Conservation (phyloP, 441 rosid species). For the Croton laevigatus region DNA sequence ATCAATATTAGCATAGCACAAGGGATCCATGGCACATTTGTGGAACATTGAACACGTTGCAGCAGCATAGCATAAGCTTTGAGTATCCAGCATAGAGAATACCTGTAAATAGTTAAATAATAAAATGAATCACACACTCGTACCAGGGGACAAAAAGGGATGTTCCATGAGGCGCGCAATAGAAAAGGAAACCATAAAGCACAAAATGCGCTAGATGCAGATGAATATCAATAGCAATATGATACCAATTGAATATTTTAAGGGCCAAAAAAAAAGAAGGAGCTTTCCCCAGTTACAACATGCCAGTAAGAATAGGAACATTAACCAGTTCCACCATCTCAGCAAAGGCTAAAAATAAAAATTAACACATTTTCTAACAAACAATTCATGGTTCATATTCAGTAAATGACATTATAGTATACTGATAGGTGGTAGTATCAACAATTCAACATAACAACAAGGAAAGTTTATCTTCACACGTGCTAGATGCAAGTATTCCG, state of each 20-base stretch:
- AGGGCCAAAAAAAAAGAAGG: neutral
- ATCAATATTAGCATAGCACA: conserved; percentile 65
- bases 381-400: neutral
- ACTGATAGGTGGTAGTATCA: no score
- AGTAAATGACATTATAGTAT: neutral
- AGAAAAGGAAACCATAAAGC: neutral
- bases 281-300: no score
- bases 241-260: neutral
- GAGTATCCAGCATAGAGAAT: conserved; percentile 78
- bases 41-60: conserved; percentile 76
- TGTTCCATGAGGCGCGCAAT: neutral
- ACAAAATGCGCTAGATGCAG: neutral
- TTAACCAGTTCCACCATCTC: neutral
- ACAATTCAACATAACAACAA: neutral
- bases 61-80: conserved; percentile 68
- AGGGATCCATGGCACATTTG: conserved; percentile 78
- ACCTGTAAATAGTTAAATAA: conserved; percentile 40
- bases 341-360: neutral
- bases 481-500: neutral
- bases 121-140: neutral
- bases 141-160: neutral
- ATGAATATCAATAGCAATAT: neutral
- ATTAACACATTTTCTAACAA: neutral
- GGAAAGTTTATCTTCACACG: neutral
- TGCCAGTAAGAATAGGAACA: no score